Evolutionary conservation across 192 early-diverging fungal species (phyloP).

Genomic region (Coemansia sp.): DNA sequence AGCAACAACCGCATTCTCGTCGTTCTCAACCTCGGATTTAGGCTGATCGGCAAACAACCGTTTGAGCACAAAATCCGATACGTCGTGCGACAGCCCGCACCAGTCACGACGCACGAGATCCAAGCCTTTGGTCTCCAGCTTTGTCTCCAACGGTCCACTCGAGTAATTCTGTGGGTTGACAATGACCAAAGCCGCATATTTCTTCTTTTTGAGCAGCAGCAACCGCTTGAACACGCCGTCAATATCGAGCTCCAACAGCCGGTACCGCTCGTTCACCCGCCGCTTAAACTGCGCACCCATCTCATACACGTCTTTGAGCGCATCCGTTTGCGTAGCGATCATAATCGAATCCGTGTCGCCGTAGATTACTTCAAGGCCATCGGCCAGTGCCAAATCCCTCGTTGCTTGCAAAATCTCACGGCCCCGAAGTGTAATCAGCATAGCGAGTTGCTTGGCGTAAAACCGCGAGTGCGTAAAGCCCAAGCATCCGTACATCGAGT

Average conservation of each 20-base stretch:
- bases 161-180: conserved; percentile 35
- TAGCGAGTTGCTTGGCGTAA: conserved; percentile 95
- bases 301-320: conserved; percentile 70
- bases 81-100: conserved; percentile 92
- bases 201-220: conserved; percentile 95
- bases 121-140: conserved; percentile 88
- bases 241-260: conserved; percentile 94
- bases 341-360: conserved; percentile 99
- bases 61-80: conserved; percentile 71
- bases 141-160: conserved; percentile 15
- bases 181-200: conserved; percentile 87
- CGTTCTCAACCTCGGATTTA: conserved; percentile 16
- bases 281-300: conserved; percentile 81
- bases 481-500: conserved; percentile 98
- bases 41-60: conserved; percentile 59
- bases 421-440: conserved; percentile 93
- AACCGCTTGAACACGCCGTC: conserved; percentile 90
- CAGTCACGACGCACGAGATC: conserved; percentile 97
- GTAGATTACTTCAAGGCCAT: conserved; percentile 93
- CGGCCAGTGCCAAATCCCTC: conserved; percentile 74
- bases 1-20: conserved; percentile 70
- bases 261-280: conserved; percentile 88
- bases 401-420: conserved; percentile 95
- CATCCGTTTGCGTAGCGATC: conserved; percentile 82
- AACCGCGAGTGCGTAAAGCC: conserved; percentile 91